A percentile compares a stretch with the other conserved stretches of the same genome.
Conservation (phyloP, 345 rosid species). For the Sonneratia alba region DNA sequence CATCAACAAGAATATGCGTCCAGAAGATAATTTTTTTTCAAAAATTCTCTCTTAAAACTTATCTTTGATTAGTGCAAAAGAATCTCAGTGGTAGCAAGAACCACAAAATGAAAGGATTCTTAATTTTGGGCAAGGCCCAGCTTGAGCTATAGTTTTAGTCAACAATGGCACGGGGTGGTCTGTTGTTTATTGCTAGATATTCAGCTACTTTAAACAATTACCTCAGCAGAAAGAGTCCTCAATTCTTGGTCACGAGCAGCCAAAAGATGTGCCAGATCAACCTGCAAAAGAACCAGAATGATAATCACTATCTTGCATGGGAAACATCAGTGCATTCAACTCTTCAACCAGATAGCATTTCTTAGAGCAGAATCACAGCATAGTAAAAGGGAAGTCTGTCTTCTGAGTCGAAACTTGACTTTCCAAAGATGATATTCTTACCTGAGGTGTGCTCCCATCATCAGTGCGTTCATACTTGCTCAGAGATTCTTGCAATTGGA, state of each 20-base stretch:
- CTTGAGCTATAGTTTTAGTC: not conserved
- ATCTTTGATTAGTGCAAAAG: not conserved
- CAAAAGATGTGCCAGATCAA: slow-evolving; percentile 86
- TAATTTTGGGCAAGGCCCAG: not conserved
- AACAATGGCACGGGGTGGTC: not conserved
- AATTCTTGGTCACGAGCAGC: slow-evolving; percentile 94
- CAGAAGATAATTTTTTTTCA: not conserved
- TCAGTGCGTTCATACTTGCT: slow-evolving; percentile 81
- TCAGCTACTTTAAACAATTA: slow-evolving; percentile 16
- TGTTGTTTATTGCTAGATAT: not conserved
- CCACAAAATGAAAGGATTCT: not conserved
- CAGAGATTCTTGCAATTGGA: slow-evolving; percentile 75
- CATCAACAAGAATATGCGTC: not conserved
- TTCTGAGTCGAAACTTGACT: not conserved
- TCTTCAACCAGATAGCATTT: not conserved
- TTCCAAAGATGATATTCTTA: slow-evolving; percentile 7
- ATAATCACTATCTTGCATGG: not conserved
- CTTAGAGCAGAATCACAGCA: not conserved
- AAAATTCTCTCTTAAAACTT: not conserved
- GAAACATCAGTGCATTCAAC: not conserved
- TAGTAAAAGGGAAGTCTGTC: not conserved
- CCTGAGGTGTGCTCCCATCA: slow-evolving; percentile 93
- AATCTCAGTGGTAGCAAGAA: not conserved
- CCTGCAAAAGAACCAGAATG: slow-evolving; percentile 36
- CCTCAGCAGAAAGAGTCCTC: slow-evolving; percentile 90